Evolutionary conservation across 768 basidiomycete species (phyloP).

Genomic region (Tephrocybe sp.): DNA sequence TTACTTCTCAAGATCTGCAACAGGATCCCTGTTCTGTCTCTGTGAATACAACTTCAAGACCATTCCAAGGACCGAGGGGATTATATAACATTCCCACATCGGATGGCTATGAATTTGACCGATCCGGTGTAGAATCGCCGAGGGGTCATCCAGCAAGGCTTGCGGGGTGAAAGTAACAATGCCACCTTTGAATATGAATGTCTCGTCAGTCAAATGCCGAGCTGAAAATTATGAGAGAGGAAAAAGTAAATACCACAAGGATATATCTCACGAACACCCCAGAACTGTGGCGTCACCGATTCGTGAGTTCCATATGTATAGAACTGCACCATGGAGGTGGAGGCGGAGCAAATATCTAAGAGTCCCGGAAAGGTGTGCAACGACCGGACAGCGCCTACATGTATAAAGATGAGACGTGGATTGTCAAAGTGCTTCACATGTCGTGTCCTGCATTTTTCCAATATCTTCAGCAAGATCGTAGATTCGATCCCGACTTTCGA

Average conservation of each 20-base stretch:
- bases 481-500: slow-evolving; percentile 40
- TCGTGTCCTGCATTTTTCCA: slow-evolving; percentile 44
- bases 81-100: slow-evolving; percentile 66
- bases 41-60: slow-evolving; percentile 39
- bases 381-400: slow-evolving; percentile 53
- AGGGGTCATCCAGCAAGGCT: slow-evolving; percentile 56
- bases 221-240: not conserved
- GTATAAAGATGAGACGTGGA: slow-evolving; percentile 58
- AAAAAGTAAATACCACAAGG: slow-evolving; percentile 52
- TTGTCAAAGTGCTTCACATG: slow-evolving; percentile 36
- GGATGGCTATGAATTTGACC: slow-evolving; percentile 56
- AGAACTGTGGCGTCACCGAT: slow-evolving; percentile 45
- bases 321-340: slow-evolving; percentile 49
- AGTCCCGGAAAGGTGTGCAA: slow-evolving; percentile 52
- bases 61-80: slow-evolving; percentile 64
- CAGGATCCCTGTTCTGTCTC: slow-evolving; percentile 35
- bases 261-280: slow-evolving; percentile 69
- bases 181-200: slow-evolving; percentile 65
- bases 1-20: slow-evolving; percentile 40
- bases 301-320: slow-evolving; percentile 69
- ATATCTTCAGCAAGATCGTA: slow-evolving; percentile 37
- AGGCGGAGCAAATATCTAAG: slow-evolving; percentile 43
- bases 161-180: slow-evolving; percentile 69
- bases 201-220: too few species aligned
- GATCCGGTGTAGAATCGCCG: slow-evolving; percentile 48